phyloP scores from a whole-genome alignment of 805 yeast genomes.

The Barnettozyma populi region DNA sequence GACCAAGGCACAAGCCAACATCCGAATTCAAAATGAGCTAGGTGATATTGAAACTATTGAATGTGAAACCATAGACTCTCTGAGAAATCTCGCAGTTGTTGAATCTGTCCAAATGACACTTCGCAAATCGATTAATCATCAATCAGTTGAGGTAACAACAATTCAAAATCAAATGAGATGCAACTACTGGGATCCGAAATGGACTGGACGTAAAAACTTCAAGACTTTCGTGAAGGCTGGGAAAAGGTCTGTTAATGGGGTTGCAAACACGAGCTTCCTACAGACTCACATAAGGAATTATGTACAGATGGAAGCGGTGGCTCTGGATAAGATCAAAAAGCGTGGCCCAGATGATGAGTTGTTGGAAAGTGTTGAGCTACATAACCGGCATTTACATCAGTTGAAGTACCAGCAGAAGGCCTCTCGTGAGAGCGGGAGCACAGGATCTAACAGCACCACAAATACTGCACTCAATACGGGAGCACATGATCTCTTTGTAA shows the following conservation, averaged over 20 bases:
- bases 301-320: constrained; percentile 4
- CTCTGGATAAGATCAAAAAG: neutral
- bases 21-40: constrained; percentile 15
- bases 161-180: constrained; percentile 6
- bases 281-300: constrained; percentile 20
- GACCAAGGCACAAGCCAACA: constrained; percentile 20
- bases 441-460: neutral
- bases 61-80: constrained; percentile 25
- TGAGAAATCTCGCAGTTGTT: constrained; percentile 32
- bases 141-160: neutral
- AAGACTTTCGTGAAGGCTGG: constrained; percentile 33
- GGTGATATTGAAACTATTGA: constrained; percentile 12
- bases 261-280: constrained; percentile 22
- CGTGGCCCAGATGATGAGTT: constrained; percentile 2
- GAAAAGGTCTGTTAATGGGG: constrained; percentile 8
- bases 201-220: constrained; percentile 34
- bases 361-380: constrained; percentile 4
- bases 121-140: constrained; percentile 2
- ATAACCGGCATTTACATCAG: neutral
- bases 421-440: neutral
- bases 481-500: constrained; percentile 14
- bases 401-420: neutral
- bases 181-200: constrained; percentile 14
- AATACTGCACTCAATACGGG: neutral
- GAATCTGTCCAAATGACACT: constrained; percentile 25